These are phyloP conservation scores for Colletotrichum orchidophilum DNA, from an alignment of 2,329 filamentous ascomycete species.

Conservation along the genomic window DNA sequence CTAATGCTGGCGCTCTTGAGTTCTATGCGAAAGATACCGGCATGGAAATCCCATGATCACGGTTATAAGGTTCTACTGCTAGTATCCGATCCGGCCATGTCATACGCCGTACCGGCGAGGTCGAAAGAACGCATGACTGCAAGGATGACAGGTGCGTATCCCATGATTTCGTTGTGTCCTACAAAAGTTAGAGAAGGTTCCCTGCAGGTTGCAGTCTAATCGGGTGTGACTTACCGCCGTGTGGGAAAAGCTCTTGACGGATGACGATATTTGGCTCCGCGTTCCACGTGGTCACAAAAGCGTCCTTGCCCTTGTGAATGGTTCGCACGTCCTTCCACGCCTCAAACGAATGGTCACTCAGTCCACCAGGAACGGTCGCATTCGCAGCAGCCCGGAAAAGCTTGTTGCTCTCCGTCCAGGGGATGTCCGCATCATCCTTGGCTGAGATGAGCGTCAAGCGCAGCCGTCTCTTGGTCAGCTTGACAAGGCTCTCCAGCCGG, in stretches of 20 bases:
- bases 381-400: constrained; percentile 69
- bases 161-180: constrained; percentile 78
- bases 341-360: constrained; percentile 50
- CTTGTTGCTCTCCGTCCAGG: constrained; percentile 73
- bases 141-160: constrained; percentile 69
- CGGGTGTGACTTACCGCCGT: constrained; percentile 57
- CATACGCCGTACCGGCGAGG: constrained; percentile 37
- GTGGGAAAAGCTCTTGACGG: constrained; percentile 62
- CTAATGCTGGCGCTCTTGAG: not conserved
- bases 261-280: constrained; percentile 57
- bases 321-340: constrained; percentile 58
- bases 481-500: constrained; percentile 68
- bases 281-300: constrained; percentile 58
- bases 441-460: constrained; percentile 82
- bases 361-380: constrained; percentile 51
- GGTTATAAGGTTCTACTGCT: not conserved
- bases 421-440: constrained; percentile 83
- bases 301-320: constrained; percentile 52
- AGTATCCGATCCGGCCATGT: constrained; percentile 17
- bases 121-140: constrained; percentile 75
- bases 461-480: constrained; percentile 61
- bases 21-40: not conserved
- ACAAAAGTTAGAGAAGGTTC: constrained; percentile 27
- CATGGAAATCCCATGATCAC: not conserved
- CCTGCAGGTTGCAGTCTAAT: not conserved